Evolutionary conservation across 2,329 filamentous ascomycete genomes (phyloP), one percentile per base, ranked within the genome.

Genomic region (Tolypocladium ovalisporum): DNA sequence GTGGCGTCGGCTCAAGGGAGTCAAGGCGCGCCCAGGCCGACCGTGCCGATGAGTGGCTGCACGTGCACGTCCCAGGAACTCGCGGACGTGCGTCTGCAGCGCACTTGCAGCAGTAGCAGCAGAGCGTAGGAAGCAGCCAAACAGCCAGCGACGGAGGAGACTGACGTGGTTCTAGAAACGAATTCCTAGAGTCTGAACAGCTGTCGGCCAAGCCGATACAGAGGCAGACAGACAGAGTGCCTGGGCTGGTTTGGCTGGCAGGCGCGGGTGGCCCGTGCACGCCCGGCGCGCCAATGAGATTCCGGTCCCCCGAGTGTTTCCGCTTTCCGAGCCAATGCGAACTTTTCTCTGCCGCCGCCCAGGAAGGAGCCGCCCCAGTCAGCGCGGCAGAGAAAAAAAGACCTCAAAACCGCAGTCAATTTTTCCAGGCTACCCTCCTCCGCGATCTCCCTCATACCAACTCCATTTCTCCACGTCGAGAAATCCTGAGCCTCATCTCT

Each of bases 401-500:
- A 56, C 59, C 54, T 58, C 54, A 54, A 40, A 42, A 35, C 15
- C 54, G 42, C 55, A 35, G 44, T 36, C 44, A 13, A 51, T 36
- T 54, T 51, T 37, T 54, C 15, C 10, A 22, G 40, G 40, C 13
- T 47, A 15, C 17, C 49, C 49, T 51, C 52, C 36, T 24, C 56
- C 54, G 42, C 56, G 10, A 24, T 22, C 44, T 49, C 44, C 44
- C 27, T 51, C 55, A 54, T 52, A 37, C 27, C 53, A 34, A 34
- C 58, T 62, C 59, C 64, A 57, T 54, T 59, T 70, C 69, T 70
- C 71, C 70, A 60, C 71, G 71, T 36, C 44, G 19, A 47, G 22
- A 37, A n/a, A 19, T 49, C 29, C 34, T 51, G 52, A 58, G 40
- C 52, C 51, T 47, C 34, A 36, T 22, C 54, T 39, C 39, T 35